Evolutionary conservation across 2,329 filamentous ascomycete species (phyloP).

Genomic region (Alternaria arborescens): DNA sequence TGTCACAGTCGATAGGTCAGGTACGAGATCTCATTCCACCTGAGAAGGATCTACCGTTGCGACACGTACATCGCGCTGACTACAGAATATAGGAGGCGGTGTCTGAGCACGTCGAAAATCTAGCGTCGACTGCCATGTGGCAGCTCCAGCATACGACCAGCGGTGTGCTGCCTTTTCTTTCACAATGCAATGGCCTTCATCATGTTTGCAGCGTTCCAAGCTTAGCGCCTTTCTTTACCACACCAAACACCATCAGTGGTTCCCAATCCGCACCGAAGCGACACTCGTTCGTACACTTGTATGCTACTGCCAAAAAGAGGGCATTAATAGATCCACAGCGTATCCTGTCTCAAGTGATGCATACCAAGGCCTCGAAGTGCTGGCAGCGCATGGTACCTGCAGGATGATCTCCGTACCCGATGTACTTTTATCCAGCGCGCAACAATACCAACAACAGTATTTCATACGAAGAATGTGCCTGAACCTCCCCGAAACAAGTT

Average conservation of each 20-base stretch:
- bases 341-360: not conserved
- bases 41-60: not conserved
- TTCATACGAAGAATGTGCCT: not conserved
- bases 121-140: not conserved
- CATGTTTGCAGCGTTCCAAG: conserved; percentile 1
- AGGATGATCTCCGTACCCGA: not conserved
- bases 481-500: not conserved
- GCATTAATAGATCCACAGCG: not conserved
- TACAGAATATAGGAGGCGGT: conserved; percentile 10
- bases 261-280: not conserved
- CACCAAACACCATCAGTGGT: not conserved
- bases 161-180: not conserved
- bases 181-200: not conserved
- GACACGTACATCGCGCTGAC: conserved; percentile 9
- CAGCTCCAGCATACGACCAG: not conserved
- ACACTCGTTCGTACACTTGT: not conserved
- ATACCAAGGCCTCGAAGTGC: not conserved
- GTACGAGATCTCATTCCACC: conserved; percentile 19
- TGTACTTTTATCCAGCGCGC: not conserved
- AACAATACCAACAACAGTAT: not conserved
- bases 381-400: not conserved
- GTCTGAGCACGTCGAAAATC: conserved; percentile 3
- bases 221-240: not conserved
- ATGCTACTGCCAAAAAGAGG: not conserved
- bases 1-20: conserved; percentile 48